Conservation (phyloP, 2,329 filamentous ascomycete genomes). For the Orbilia blumenaviensis region DNA sequence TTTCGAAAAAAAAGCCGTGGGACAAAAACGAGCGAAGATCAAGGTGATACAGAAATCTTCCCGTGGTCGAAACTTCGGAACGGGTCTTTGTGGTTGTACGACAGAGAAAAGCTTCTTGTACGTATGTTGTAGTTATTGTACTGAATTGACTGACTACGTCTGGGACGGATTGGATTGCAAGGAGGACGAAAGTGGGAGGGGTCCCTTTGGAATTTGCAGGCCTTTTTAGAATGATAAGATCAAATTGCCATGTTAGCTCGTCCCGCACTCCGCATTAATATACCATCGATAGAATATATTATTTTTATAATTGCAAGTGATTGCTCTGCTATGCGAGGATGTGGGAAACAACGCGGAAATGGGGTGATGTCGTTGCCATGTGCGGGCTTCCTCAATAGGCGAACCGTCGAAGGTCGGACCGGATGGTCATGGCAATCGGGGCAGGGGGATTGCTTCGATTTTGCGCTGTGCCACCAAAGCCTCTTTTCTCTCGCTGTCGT, state of each 20-base stretch:
- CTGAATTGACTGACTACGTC: too few species aligned
- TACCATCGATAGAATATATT: neutral
- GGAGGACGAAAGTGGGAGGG: slow-evolving; percentile 14
- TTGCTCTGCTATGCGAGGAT: too few species aligned
- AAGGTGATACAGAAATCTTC: slow-evolving; percentile 3
- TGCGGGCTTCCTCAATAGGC: slow-evolving; percentile 30
- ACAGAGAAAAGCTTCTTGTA: slow-evolving; percentile 3
- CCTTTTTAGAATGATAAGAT: slow-evolving; percentile 1
- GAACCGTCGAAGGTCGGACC: slow-evolving; percentile 14
- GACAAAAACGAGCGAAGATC: slow-evolving; percentile 1
- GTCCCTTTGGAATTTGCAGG: slow-evolving; percentile 9
- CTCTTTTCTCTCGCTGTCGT: neutral
- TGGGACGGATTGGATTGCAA: slow-evolving; percentile 17
- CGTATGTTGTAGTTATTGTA: too few species aligned
- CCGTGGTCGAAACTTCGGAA: neutral
- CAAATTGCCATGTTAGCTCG: slow-evolving; percentile 9
- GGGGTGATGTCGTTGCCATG: slow-evolving; percentile 29
- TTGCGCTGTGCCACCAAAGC: neutral
- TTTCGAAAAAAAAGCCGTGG: neutral
- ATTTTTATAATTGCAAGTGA: slow-evolving; percentile 4
- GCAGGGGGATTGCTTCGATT: slow-evolving; percentile 2
- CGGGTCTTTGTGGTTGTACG: neutral
- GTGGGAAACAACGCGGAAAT: slow-evolving; percentile 28
- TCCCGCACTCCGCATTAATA: neutral
- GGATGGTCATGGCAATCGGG: neutral